Evolutionary conservation across 1,284 basidiomycete species (phyloP).

Genomic region (Irpex sp.): DNA sequence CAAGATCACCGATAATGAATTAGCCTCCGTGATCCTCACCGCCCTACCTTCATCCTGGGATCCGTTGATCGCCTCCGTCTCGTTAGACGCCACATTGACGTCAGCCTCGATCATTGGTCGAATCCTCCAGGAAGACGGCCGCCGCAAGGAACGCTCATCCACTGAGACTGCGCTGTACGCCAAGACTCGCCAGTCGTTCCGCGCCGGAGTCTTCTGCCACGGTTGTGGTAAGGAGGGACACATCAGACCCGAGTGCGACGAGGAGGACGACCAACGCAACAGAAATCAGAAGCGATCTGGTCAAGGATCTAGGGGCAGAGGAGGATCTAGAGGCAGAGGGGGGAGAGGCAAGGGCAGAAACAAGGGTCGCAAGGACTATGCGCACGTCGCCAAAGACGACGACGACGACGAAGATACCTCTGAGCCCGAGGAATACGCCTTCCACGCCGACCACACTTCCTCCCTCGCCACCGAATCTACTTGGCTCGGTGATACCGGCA

Average conservation of each 20-base stretch:
- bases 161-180: background rate
- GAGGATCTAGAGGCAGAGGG: conserved; percentile 3
- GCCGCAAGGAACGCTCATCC: background rate
- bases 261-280: background rate
- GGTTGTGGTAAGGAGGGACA: conserved; percentile 15
- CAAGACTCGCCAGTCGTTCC: background rate
- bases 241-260: conserved; percentile 7
- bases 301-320: background rate
- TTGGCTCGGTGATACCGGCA: conserved; percentile 18
- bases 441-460: background rate
- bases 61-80: background rate
- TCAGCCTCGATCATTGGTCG: conserved; percentile 6
- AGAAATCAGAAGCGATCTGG: background rate
- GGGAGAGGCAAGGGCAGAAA: background rate
- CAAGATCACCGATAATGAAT: conserved; percentile 3
- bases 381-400: too few species aligned
- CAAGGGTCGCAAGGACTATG: background rate
- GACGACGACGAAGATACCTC: too few species aligned
- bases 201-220: conserved; percentile 5
- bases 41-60: conserved; percentile 9
- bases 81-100: background rate
- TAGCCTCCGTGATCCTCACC: conserved; percentile 4
- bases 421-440: background rate
- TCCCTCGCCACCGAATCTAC: background rate
- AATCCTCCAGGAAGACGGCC: conserved; percentile 4